Evolutionary conservation across 2,329 filamentous ascomycete species (phyloP).

Genomic region (Trichoderma brevicompactum): DNA sequence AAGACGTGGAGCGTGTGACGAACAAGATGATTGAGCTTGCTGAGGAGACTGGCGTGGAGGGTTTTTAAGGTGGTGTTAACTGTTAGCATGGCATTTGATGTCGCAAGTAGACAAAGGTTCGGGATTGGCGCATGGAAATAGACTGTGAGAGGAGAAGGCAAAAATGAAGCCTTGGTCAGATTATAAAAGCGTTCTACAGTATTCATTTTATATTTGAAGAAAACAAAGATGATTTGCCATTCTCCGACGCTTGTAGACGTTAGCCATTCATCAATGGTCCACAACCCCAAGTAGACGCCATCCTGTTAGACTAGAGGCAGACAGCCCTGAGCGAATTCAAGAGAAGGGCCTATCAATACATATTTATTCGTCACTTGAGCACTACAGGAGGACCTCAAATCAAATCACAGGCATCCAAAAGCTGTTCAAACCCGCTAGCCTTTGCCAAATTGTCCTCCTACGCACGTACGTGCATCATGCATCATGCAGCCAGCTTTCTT

Average conservation of each 20-base stretch:
- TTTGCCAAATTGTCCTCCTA: conserved; percentile 1
- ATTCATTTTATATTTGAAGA: no score
- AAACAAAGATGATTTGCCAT: no score
- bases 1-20: conserved; percentile 60
- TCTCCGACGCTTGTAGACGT: background rate
- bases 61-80: conserved; percentile 2
- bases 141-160: background rate
- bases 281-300: no score
- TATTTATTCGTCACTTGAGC: no score
- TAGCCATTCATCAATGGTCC: background rate
- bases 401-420: no score
- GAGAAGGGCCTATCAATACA: no score
- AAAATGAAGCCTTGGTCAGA: background rate
- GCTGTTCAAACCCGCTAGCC: background rate
- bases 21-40: conserved; percentile 38
- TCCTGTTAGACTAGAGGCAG: no score
- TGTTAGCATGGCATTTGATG: background rate
- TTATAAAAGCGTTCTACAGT: background rate
- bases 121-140: background rate
- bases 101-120: background rate
- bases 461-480: conserved; percentile 11
- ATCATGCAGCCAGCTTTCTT: conserved; percentile 19
- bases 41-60: conserved; percentile 23
- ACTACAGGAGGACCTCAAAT: background rate
- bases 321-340: no score